These are phyloP conservation scores for Neonectria neomacrospora DNA, from an alignment of 2,329 filamentous ascomycete genomes.

Conservation along the genomic window DNA sequence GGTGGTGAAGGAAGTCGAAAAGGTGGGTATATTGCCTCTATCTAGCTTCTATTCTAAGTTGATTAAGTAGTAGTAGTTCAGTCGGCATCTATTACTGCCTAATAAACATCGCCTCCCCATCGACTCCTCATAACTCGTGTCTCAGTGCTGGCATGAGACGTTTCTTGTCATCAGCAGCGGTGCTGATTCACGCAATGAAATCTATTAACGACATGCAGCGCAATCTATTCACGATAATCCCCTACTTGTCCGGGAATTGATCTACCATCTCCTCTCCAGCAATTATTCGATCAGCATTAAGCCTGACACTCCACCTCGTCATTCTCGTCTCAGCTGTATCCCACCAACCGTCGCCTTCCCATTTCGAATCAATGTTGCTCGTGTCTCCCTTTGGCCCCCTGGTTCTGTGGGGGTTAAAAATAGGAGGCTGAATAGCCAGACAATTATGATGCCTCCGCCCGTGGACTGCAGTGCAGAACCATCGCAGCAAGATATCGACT, in stretches of 20 bases:
- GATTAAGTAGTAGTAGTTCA: too few species aligned
- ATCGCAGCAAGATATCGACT: conserved; percentile 58
- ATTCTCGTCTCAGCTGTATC: conserved; percentile 48
- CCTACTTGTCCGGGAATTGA: conserved; percentile 1
- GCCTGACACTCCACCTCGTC: conserved; percentile 53
- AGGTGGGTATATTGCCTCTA: too few species aligned
- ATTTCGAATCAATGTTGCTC: conserved; percentile 53
- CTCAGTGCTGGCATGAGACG: too few species aligned
- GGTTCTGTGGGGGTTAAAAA: conserved; percentile 59
- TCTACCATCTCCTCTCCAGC: background rate
- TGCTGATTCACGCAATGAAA: too few species aligned
- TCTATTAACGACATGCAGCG: too few species aligned
- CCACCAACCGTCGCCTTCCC: conserved; percentile 40
- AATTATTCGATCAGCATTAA: conserved; percentile 54
- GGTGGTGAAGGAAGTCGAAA: conserved; percentile 59
- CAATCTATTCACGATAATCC: too few species aligned
- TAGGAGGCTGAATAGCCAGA: conserved; percentile 54
- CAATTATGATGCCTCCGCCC: conserved; percentile 52
- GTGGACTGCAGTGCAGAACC: conserved; percentile 56
- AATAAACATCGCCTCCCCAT: too few species aligned
- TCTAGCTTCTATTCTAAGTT: too few species aligned
- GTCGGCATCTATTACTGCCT: too few species aligned
- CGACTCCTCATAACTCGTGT: too few species aligned
- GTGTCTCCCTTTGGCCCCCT: conserved; percentile 48
- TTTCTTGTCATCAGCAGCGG: too few species aligned